Evolutionary conservation across 75 land plant genomes (phyloP).

Genomic region (Isoetes taiwanensis): DNA sequence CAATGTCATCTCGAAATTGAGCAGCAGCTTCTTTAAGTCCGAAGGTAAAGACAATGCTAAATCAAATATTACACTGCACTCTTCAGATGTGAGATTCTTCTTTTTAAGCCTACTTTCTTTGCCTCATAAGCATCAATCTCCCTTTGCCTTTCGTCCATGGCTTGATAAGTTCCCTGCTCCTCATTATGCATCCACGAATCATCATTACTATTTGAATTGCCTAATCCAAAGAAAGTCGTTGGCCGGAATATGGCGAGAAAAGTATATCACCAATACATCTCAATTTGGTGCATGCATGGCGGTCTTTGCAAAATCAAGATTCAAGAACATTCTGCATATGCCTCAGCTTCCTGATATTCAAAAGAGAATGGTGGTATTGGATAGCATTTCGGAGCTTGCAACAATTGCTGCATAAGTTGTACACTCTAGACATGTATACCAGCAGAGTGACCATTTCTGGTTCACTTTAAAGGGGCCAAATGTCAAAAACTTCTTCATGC

Average conservation of each 20-base stretch:
- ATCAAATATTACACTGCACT: too few relatives aligned
- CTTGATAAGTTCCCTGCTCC: slow-evolving; percentile 60
- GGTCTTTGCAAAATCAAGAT: slow-evolving; percentile 33
- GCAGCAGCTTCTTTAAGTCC: too few relatives aligned
- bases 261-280: slow-evolving; percentile 71
- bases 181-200: slow-evolving; percentile 87
- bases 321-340: background rate
- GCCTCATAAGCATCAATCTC: slow-evolving; percentile 67
- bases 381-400: slow-evolving; percentile 75
- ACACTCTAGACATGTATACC: slow-evolving; percentile 77
- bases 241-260: slow-evolving; percentile 29
- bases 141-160: slow-evolving; percentile 55
- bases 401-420: slow-evolving; percentile 73
- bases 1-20: too few relatives aligned
- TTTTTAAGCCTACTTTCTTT: too few relatives aligned
- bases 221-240: slow-evolving; percentile 38
- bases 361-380: slow-evolving; percentile 43
- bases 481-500: slow-evolving; percentile 67
- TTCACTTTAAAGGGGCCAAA: too few relatives aligned
- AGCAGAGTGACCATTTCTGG: slow-evolving; percentile 54
- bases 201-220: slow-evolving; percentile 48
- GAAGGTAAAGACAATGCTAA: too few relatives aligned
- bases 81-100: too few relatives aligned
- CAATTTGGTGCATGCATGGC: slow-evolving; percentile 58
- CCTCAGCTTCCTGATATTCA: slow-evolving; percentile 49